Conservation (phyloP, 257 asterid species). For the Lithospermum erythrorhizon region DNA sequence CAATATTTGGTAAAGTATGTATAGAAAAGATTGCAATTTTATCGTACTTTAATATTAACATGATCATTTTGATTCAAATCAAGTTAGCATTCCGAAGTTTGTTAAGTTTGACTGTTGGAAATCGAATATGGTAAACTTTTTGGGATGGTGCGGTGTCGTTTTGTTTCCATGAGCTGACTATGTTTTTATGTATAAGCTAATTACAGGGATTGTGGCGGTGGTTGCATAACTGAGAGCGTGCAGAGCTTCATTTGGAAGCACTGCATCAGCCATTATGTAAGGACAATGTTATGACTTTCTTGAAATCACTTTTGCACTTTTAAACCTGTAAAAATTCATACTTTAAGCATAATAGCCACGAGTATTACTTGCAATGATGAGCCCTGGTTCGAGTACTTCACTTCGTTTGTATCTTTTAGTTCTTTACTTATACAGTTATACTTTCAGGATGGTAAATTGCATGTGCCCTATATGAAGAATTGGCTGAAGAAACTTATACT, state of each 20-base stretch:
- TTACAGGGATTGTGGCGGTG: slow-evolving; percentile 62
- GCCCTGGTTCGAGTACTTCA: not conserved
- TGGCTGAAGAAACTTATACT: slow-evolving; percentile 64
- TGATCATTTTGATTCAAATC: too few species aligned
- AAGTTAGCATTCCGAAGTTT: not conserved
- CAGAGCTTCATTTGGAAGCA: slow-evolving; percentile 66
- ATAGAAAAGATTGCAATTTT: too few species aligned
- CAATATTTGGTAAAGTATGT: too few species aligned
- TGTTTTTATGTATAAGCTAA: not conserved
- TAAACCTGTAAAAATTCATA: not conserved
- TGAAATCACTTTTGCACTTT: not conserved
- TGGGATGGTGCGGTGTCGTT: too few species aligned
- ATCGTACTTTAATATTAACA: too few species aligned
- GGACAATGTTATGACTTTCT: slow-evolving; percentile 6
- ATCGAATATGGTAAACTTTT: too few species aligned
- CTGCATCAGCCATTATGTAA: slow-evolving; percentile 51
- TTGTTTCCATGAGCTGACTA: not conserved
- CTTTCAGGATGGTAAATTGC: slow-evolving; percentile 39
- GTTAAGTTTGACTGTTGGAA: too few species aligned
- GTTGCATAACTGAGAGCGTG: slow-evolving; percentile 48
- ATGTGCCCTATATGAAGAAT: slow-evolving; percentile 48
- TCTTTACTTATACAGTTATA: slow-evolving; percentile 1
- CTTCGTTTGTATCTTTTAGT: not conserved
- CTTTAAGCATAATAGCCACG: not conserved
- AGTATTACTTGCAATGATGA: too few species aligned